Evolutionary conservation across 2,329 filamentous ascomycete species (phyloP).

Genomic region (Fusarium sp.): DNA sequence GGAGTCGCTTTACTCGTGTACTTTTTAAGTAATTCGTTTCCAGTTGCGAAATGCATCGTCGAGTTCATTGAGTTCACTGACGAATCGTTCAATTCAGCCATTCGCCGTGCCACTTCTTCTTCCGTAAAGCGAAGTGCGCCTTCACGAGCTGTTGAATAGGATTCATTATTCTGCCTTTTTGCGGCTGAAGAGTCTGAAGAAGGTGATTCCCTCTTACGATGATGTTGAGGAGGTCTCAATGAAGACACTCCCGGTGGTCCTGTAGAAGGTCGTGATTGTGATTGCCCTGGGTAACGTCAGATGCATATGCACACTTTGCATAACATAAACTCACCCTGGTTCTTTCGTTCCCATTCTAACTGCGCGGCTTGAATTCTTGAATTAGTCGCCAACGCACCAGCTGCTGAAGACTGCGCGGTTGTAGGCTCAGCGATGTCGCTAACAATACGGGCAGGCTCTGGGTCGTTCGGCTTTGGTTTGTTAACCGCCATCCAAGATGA

Average conservation of each 20-base stretch:
- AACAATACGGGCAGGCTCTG: conserved; percentile 35
- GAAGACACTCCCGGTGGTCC: not conserved
- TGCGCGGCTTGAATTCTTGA: conserved; percentile 47
- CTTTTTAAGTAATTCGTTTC: conserved; percentile 28
- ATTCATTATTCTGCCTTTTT: conserved; percentile 18
- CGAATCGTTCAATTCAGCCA: conserved; percentile 14
- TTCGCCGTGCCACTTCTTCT: conserved; percentile 20
- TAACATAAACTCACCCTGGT: conserved; percentile 7
- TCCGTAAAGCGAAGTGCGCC: conserved; percentile 39
- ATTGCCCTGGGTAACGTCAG: conserved; percentile 20
- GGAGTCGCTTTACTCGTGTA: conserved; percentile 14
- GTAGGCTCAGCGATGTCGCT: conserved; percentile 38
- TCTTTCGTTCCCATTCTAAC: conserved; percentile 45
- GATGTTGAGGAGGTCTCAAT: not conserved
- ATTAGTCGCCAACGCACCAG: conserved; percentile 18
- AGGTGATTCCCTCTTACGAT: conserved; percentile 27
- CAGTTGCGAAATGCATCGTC: conserved; percentile 20
- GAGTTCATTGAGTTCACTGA: conserved; percentile 1
- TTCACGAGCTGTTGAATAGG: not conserved
- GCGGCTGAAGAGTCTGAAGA: conserved; percentile 1
- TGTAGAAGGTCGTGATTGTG: not conserved
- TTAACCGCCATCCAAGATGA: conserved; percentile 31
- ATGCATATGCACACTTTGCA: not conserved
- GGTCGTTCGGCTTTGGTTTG: conserved; percentile 6
- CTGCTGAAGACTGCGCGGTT: conserved; percentile 1